A percentile compares a stretch with the other conserved stretches of the same genome.
These are phyloP conservation scores for Acacia concinna DNA, from an alignment of 331 rosid species.

Conservation along the genomic window DNA sequence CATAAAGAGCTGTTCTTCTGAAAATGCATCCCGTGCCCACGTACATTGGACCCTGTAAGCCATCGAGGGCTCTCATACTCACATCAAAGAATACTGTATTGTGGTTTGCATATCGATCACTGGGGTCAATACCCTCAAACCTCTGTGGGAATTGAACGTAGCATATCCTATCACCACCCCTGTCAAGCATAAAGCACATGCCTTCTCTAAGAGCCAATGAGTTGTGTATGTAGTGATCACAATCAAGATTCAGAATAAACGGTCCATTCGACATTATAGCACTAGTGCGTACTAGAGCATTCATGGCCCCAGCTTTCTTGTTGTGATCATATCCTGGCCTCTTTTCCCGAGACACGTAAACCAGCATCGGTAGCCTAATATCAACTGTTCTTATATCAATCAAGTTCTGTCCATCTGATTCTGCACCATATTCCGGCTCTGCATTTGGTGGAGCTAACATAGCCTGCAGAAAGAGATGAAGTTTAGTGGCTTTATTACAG, in stretches of 20 bases:
- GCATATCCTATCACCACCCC: constrained; percentile 83
- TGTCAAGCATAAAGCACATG: constrained; percentile 90
- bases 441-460: constrained; percentile 84
- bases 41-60: constrained; percentile 87
- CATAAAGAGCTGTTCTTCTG: constrained; percentile 80
- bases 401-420: constrained; percentile 64
- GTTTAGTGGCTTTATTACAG: not conserved
- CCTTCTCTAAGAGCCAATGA: constrained; percentile 82
- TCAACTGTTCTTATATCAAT: constrained; percentile 72
- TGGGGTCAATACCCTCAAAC: constrained; percentile 85
- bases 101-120: constrained; percentile 82
- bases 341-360: constrained; percentile 85
- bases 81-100: constrained; percentile 90
- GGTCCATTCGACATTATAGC: constrained; percentile 93
- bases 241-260: constrained; percentile 79
- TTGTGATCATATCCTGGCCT: constrained; percentile 81
- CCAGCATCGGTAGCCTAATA: constrained; percentile 77
- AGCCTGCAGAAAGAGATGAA: constrained; percentile 49
- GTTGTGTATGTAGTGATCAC: constrained; percentile 83
- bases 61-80: constrained; percentile 86
- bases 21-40: constrained; percentile 90
- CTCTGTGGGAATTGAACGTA: constrained; percentile 87
- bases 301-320: constrained; percentile 94
- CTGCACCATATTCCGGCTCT: constrained; percentile 67
- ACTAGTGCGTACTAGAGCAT: constrained; percentile 80